Evolutionary conservation across 2,329 filamentous ascomycete species (phyloP).

Genomic region (Cordyceps cateniannulata): DNA sequence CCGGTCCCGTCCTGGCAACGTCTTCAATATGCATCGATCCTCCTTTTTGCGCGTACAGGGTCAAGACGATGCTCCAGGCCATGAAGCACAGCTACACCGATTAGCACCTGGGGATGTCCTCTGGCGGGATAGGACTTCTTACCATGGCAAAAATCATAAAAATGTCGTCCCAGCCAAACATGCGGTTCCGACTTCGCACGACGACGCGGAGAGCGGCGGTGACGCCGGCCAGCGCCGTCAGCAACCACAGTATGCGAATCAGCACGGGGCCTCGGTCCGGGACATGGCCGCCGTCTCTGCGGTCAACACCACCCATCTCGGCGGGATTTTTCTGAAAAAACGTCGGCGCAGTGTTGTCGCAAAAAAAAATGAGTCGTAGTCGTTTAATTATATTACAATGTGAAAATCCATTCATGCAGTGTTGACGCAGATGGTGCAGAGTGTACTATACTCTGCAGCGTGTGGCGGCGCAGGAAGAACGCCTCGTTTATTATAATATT

Average conservation of each 20-base stretch:
- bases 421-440: background rate
- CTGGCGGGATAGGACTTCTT: no score
- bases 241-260: constrained; percentile 15
- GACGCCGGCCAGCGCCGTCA: constrained; percentile 15
- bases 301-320: background rate
- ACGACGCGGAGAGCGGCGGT: constrained; percentile 15
- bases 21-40: constrained; percentile 16
- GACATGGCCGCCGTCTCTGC: background rate
- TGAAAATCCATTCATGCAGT: background rate
- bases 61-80: constrained; percentile 17
- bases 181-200: constrained; percentile 12
- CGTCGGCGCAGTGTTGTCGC: background rate
- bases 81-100: constrained; percentile 16
- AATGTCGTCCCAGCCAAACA: constrained; percentile 18
- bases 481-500: no score
- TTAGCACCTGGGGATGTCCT: no score
- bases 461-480: background rate
- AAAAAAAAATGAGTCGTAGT: background rate
- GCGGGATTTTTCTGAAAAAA: background rate
- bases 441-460: background rate
- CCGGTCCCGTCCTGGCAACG: constrained; percentile 14
- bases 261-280: constrained; percentile 14
- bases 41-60: constrained; percentile 16
- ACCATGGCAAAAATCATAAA: constrained; percentile 19
- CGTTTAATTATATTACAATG: background rate